Percentiles rank a stretch among this genome's conserved stretches.
These are phyloP conservation scores for Trypanosoma brucei DNA, from an alignment of 208 protist genomes.

Conservation along the genomic window DNA sequence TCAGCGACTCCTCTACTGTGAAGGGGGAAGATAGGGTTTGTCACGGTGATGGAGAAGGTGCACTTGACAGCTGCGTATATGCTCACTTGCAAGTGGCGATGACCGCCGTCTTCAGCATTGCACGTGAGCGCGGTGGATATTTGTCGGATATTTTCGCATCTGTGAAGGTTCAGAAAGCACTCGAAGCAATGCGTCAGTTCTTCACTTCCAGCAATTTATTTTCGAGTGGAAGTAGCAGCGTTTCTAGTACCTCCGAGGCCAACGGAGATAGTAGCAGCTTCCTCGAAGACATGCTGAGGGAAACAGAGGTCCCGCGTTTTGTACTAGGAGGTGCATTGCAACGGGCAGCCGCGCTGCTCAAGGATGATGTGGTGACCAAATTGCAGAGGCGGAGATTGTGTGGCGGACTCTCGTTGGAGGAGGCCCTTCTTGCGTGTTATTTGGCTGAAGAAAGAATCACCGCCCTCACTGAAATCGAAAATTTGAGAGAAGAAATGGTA, in stretches of 20 bases:
- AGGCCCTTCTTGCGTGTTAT: not conserved
- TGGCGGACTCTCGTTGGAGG: conserved; percentile 1
- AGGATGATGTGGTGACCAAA: not conserved
- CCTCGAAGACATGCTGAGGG: not conserved
- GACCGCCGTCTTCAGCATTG: not conserved
- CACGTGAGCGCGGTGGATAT: not conserved
- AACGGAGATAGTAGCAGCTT: not conserved
- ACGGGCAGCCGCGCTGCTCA: not conserved
- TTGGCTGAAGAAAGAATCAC: not conserved
- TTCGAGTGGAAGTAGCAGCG: not conserved
- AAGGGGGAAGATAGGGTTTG: not conserved
- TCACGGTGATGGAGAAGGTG: not conserved
- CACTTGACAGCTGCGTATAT: not conserved
- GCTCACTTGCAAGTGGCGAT: not conserved
- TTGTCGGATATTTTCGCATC: not conserved
- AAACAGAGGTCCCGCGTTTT: not conserved
- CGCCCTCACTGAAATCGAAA: not conserved
- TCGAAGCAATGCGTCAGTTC: not conserved
- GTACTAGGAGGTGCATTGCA: not conserved
- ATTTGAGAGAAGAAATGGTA: not conserved
- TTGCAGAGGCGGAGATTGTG: not conserved
- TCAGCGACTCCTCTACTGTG: too few relatives aligned
- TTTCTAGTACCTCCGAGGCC: not conserved
- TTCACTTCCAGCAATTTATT: not conserved
- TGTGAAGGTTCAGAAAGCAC: conserved; percentile 1